Evolutionary conservation across 768 basidiomycete genomes (phyloP), one percentile per base, ranked within the genome.

Genomic region (Sutorius australiensis): DNA sequence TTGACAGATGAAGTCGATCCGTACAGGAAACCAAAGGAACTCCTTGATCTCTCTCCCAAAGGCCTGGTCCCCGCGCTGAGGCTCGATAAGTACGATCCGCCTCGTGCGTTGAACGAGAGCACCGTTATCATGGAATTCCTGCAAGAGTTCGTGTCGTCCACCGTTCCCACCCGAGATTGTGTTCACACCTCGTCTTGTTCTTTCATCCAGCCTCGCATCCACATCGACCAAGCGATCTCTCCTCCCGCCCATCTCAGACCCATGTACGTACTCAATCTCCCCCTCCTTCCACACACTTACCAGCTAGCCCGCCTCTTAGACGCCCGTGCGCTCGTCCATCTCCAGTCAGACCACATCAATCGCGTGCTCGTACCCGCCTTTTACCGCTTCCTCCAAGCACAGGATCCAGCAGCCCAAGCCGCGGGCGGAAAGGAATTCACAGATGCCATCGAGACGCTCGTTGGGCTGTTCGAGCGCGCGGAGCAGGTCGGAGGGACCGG

Each of bases 31-130:
- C 87, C 90, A 0, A 67, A 80, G 45, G 88, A 89, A 31, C 78
- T 93, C 17, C 75, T 94, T n/a, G 81, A 87, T 34, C 74, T 90
- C 16, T 91, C 89, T 14, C 89, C 90, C 1, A 89, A 88, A 61
- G 89, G 91, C 0, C 77, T 93, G 4, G 88, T 94, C 1, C 89
- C 90, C 0, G 88, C 77, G 0, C 61, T 89, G 28, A 80, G 76
- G 59, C 67, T 90, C 49, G 70, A 82, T 58, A 69, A 69, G 3
- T 80, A 74, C 54, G 65, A 64, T 44, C 84, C 83, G 0, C 81
- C 86, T 0, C 72, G 81, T 32, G 79, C 82, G 0, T 69, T 92
- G 12, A 87, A 91, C 65, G 91, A 92, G 66, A 89, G 87, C 62
- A 87, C 83, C 0, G 83, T 90, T 32, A 87, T 92, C 54, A 66